Evolutionary conservation across 2,329 filamentous ascomycete species (phyloP).

Genomic region (Venturiaceae sp.): DNA sequence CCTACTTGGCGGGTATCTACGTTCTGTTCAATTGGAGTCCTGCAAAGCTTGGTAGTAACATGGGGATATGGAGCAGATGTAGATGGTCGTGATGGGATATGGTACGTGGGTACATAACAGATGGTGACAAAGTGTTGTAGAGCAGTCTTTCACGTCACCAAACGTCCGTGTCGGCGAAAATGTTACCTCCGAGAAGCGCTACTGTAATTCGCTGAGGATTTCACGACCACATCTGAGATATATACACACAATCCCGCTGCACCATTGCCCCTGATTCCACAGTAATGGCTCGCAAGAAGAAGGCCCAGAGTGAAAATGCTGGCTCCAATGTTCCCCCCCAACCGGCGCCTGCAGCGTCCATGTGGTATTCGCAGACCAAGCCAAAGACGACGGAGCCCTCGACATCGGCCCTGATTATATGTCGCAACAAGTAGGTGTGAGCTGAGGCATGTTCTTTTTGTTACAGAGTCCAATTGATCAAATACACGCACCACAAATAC

Average conservation of each 20-base stretch:
- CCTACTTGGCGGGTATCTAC: too few species aligned
- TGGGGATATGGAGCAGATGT: too few species aligned
- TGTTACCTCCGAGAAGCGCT: too few species aligned
- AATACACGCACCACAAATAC: neutral
- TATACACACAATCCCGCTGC: neutral
- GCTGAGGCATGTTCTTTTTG: conserved; percentile 17
- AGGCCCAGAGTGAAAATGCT: conserved; percentile 2
- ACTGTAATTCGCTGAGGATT: neutral
- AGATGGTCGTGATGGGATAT: too few species aligned
- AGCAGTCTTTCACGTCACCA: too few species aligned
- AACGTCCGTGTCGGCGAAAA: too few species aligned
- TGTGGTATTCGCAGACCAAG: conserved; percentile 9
- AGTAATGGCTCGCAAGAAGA: conserved; percentile 10
- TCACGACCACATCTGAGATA: neutral
- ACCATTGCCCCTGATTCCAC: neutral
- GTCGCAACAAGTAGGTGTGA: conserved; percentile 31
- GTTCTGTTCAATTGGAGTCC: too few species aligned
- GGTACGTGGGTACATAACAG: too few species aligned
- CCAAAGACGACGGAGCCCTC: conserved; percentile 7
- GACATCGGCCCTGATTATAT: conserved; percentile 28
- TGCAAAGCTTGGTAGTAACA: too few species aligned
- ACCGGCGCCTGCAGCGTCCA: neutral
- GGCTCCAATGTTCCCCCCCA: neutral
- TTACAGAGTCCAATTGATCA: neutral
- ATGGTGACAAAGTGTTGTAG: too few species aligned